Evolutionary conservation across 441 rosid genomes (phyloP).

Genomic region (Manihot esculenta): DNA sequence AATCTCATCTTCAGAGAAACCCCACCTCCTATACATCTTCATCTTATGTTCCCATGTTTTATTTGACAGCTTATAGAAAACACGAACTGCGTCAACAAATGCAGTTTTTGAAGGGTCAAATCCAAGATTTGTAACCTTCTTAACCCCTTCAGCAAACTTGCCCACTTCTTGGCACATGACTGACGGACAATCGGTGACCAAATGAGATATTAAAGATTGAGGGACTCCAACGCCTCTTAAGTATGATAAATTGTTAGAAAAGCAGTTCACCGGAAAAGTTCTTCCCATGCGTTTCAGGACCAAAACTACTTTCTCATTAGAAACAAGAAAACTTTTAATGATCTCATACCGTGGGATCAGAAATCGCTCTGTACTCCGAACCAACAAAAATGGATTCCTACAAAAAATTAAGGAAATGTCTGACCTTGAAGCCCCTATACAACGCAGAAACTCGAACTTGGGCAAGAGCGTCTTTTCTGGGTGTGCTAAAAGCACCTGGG

Average conservation of each 20-base stretch:
- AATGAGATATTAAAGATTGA: too few relatives aligned
- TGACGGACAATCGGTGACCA: too few relatives aligned
- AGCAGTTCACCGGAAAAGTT: not conserved
- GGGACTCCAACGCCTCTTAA: too few relatives aligned
- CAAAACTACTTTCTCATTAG: conserved; percentile 16
- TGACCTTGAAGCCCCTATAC: conserved; percentile 29
- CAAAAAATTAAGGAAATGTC: conserved; percentile 21
- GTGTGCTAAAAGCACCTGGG: conserved; percentile 12
- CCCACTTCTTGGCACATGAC: too few relatives aligned
- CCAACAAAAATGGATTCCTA: conserved; percentile 12
- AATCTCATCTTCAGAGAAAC: conserved; percentile 31
- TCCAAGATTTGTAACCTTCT: not conserved
- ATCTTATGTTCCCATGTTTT: conserved; percentile 29
- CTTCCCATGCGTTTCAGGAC: not conserved
- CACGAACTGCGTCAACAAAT: not conserved
- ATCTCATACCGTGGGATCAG: conserved; percentile 30
- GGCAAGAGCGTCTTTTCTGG: conserved; percentile 31
- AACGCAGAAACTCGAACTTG: conserved; percentile 36
- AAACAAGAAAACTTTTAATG: conserved; percentile 4
- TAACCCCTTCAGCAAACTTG: too few relatives aligned
- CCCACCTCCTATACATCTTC: conserved; percentile 23
- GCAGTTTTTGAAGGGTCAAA: too few relatives aligned
- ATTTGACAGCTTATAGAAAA: not conserved
- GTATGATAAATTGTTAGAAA: too few relatives aligned
- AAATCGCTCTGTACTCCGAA: conserved; percentile 22